These are phyloP conservation scores for Alternaria angustiovoidea DNA, from an alignment of 2,329 filamentous ascomycete genomes.

Conservation along the genomic window DNA sequence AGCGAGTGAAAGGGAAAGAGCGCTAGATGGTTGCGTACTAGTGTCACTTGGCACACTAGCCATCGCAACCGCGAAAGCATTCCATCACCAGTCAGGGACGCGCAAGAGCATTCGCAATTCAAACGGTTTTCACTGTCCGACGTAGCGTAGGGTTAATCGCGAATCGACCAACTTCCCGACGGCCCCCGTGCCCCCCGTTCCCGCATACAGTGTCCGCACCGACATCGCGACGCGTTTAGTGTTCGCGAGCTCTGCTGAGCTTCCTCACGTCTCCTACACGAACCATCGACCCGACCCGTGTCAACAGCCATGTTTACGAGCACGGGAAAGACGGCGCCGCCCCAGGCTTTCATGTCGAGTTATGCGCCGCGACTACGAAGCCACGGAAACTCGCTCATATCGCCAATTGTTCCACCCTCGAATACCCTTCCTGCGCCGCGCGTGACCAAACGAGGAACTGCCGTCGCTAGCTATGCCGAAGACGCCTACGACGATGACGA, in stretches of 20 bases:
- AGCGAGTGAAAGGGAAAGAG: constrained; percentile 4
- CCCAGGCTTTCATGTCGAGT: constrained; percentile 88
- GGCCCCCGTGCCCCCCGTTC: constrained; percentile 6
- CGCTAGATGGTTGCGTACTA: constrained; percentile 9
- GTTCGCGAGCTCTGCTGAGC: constrained; percentile 42
- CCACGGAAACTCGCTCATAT: constrained; percentile 91
- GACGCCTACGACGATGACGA: constrained; percentile 90
- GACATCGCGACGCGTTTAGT: constrained; percentile 42
- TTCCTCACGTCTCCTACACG: constrained; percentile 33
- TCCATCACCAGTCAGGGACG: constrained; percentile 35
- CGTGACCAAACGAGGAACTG: constrained; percentile 97
- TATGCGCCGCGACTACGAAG: constrained; percentile 90
- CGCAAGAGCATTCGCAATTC: constrained; percentile 29
- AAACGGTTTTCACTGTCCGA: constrained; percentile 15
- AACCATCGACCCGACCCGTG: constrained; percentile 35
- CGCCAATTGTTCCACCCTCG: constrained; percentile 78
- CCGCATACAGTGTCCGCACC: constrained; percentile 2
- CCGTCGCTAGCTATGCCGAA: constrained; percentile 96
- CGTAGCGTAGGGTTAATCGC: constrained; percentile 13
- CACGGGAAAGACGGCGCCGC: constrained; percentile 59
- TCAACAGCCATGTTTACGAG: constrained; percentile 51
- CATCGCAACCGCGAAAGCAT: constrained; percentile 34
- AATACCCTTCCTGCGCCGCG: constrained; percentile 74
- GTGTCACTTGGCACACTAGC: constrained; percentile 27
- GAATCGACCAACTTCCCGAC: constrained; percentile 4